These are phyloP conservation scores for Xylaria sp. DNA, from an alignment of 2,329 filamentous ascomycete species.

Conservation along the genomic window DNA sequence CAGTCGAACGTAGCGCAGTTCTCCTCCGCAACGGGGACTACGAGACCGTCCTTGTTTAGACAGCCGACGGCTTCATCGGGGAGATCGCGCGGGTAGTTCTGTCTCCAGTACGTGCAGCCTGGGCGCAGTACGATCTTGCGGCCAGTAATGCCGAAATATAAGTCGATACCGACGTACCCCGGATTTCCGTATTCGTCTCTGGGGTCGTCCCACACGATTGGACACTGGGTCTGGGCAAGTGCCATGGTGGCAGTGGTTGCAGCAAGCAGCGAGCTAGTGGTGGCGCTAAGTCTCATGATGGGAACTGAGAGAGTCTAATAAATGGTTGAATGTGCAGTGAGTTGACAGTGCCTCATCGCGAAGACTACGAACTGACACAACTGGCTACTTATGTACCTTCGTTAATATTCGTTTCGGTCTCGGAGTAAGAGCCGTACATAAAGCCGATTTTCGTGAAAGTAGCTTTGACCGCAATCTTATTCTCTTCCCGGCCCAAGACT, in stretches of 20 bases:
- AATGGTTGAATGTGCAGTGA: no score
- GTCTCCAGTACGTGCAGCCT: constrained; percentile 12
- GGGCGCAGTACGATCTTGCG: not conserved
- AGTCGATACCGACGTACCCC: not conserved
- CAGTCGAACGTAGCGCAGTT: constrained; percentile 4
- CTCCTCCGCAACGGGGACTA: constrained; percentile 16
- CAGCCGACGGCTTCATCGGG: not conserved
- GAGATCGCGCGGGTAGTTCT: constrained; percentile 7
- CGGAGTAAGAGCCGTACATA: no score
- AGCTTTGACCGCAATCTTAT: no score
- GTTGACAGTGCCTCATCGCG: not conserved
- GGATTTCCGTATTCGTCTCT: not conserved
- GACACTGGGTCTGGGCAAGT: not conserved
- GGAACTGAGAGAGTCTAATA: not conserved
- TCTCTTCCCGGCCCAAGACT: no score
- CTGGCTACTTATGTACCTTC: not conserved
- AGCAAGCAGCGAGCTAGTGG: not conserved
- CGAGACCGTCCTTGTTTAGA: not conserved
- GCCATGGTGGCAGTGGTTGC: not conserved
- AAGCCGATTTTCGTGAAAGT: no score
- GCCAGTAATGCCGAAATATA: not conserved
- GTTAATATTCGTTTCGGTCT: no score
- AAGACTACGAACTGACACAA: not conserved
- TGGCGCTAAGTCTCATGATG: not conserved
- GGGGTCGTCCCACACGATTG: not conserved